phyloP scores from a whole-genome alignment of 345 rosid genomes.

The Dipteronia sinensis region DNA sequence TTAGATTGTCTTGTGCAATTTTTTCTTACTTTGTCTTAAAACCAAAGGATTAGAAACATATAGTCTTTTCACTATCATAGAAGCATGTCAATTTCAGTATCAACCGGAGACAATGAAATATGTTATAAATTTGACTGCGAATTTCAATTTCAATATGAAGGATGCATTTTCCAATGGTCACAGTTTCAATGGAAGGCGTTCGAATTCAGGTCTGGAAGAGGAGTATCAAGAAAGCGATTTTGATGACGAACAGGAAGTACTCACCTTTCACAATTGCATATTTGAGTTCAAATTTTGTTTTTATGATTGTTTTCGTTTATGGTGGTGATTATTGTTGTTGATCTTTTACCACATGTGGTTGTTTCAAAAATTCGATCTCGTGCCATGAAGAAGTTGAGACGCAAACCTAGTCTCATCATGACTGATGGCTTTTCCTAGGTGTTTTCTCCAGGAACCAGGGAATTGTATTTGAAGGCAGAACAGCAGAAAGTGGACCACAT shows the following conservation, averaged over 20 bases:
- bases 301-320: background rate
- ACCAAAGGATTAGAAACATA: too few species aligned
- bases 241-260: conserved; percentile 56
- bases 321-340: background rate
- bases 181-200: conserved; percentile 26
- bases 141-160: too few species aligned
- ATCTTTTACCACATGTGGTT: conserved; percentile 43
- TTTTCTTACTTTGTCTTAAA: too few species aligned
- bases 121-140: too few species aligned
- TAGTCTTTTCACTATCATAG: too few species aligned
- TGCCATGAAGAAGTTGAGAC: conserved; percentile 77
- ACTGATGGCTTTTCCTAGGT: conserved; percentile 50
- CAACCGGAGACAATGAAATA: too few species aligned
- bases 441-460: conserved; percentile 39
- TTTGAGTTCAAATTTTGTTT: background rate
- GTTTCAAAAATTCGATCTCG: conserved; percentile 65
- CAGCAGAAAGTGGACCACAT: conserved; percentile 21
- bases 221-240: conserved; percentile 37
- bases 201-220: conserved; percentile 38
- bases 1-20: too few species aligned
- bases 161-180: conserved; percentile 58
- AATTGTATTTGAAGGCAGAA: conserved; percentile 11
- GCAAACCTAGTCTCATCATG: conserved; percentile 39
- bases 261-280: background rate
- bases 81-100: too few species aligned